Evolutionary conservation across 306 rosid genomes (phyloP), one percentile per base, ranked within the genome.

Genomic region (Sophora flavescens): DNA sequence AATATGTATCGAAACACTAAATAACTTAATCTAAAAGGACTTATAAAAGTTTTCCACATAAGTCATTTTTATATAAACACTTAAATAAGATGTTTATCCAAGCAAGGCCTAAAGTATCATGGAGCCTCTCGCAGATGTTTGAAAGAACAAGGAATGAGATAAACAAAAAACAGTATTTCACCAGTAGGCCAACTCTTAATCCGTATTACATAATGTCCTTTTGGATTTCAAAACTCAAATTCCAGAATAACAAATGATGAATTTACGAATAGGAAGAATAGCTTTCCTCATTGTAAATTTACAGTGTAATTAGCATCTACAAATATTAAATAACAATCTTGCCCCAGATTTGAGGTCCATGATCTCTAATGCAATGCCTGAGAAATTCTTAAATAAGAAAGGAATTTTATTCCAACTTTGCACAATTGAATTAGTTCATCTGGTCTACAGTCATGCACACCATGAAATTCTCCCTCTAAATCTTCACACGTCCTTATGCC

Each of bases 381-480:
- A 59, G 63, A 70, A 60, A 69, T 32, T 56, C 64, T n/a, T n/a
- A n/a, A 63, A 64, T 17, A 70, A 26, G 73, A 72, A 74, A 45
- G 7, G 33, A 48, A 35, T 39, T 52, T 81, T 77, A 82, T 83
- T 84, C 74, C 74, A 42, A 59, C 51, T 63, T 39, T 56, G 62
- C 54, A 78, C 85, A 87, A 84, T 82, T 72, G 70, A 61, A 76
- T 87, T 68, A 66, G 68, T 83, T 47, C 85, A 69, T 50, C 57
- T 67, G 75, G 81, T 77, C 64, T 84, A 56, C 60, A 68, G 65
- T 71, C 76, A 78, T 73, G 82, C 70, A 85, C 85, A 73, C 63
- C 80, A 74, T 7, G 54, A 72, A 71, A 63, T 74, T 15, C 61
- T 70, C 41, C 54, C 15, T 35, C 79, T 76, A 85, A 64, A 66